These are phyloP conservation scores for Botrytis galanthina DNA, from an alignment of 2,329 filamentous ascomycete species.

Conservation along the genomic window DNA sequence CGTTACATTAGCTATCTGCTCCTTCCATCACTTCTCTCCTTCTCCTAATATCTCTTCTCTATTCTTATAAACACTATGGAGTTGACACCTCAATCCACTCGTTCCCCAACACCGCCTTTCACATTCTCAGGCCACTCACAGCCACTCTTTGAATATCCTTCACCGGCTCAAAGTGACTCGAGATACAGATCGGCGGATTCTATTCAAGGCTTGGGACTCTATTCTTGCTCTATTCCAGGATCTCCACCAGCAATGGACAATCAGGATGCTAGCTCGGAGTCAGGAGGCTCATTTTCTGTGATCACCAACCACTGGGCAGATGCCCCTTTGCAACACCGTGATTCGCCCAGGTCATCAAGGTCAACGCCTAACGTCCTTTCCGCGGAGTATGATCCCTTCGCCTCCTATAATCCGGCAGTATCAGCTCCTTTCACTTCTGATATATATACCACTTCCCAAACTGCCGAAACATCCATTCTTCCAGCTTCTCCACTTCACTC, in stretches of 20 bases:
- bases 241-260: slow-evolving; percentile 29
- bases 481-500: slow-evolving; percentile 37
- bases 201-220: slow-evolving; percentile 35
- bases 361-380: slow-evolving; percentile 46
- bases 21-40: slow-evolving; percentile 22
- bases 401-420: slow-evolving; percentile 46
- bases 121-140: slow-evolving; percentile 34
- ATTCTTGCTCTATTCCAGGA: slow-evolving; percentile 36
- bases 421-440: slow-evolving; percentile 47
- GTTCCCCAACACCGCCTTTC: slow-evolving; percentile 36
- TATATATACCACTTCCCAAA: slow-evolving; percentile 44
- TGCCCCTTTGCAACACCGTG: slow-evolving; percentile 30
- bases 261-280: slow-evolving; percentile 24
- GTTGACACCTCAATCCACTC: slow-evolving; percentile 37
- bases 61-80: slow-evolving; percentile 34
- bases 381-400: slow-evolving; percentile 52
- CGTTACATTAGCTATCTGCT: slow-evolving; percentile 11
- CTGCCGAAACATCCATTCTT: slow-evolving; percentile 38
- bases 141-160: slow-evolving; percentile 39
- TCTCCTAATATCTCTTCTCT: slow-evolving; percentile 21
- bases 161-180: slow-evolving; percentile 38
- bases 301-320: slow-evolving; percentile 34
- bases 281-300: slow-evolving; percentile 28
- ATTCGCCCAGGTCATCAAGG: slow-evolving; percentile 32
- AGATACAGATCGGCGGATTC: slow-evolving; percentile 34